These are phyloP conservation scores for Aspergillus spinulosporus DNA, from an alignment of 2,329 filamentous ascomycete genomes.

Conservation along the genomic window DNA sequence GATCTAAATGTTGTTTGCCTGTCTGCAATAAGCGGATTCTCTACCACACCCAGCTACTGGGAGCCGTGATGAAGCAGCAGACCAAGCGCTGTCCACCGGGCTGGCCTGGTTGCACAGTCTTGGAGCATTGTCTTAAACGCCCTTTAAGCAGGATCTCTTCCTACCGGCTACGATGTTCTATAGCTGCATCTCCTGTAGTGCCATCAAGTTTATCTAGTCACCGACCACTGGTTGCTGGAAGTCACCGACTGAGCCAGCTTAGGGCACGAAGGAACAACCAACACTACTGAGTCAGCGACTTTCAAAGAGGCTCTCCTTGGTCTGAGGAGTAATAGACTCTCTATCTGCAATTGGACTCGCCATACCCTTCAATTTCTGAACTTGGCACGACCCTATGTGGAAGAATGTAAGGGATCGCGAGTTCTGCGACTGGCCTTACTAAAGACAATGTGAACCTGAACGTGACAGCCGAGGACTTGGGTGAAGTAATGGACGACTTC, in stretches of 20 bases:
- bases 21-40: too few relatives aligned
- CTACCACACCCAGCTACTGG: background rate
- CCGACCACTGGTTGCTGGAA: too few relatives aligned
- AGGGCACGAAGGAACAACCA: too few relatives aligned
- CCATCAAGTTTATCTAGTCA: too few relatives aligned
- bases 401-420: background rate
- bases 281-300: too few relatives aligned
- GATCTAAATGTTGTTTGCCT: too few relatives aligned
- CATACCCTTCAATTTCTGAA: background rate
- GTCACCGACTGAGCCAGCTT: too few relatives aligned
- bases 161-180: too few relatives aligned
- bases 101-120: background rate
- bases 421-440: background rate
- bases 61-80: background rate
- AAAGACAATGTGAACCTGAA: background rate
- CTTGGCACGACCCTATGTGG: background rate
- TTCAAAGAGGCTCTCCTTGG: too few relatives aligned
- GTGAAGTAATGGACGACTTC: background rate
- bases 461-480: background rate
- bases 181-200: too few relatives aligned
- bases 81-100: background rate
- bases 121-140: too few relatives aligned
- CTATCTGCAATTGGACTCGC: constrained; percentile 1
- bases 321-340: background rate
- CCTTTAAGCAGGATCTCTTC: too few relatives aligned